Evolutionary conservation across 129 eudicot genomes (phyloP).

Genomic region (Oenanthe sinensis): DNA sequence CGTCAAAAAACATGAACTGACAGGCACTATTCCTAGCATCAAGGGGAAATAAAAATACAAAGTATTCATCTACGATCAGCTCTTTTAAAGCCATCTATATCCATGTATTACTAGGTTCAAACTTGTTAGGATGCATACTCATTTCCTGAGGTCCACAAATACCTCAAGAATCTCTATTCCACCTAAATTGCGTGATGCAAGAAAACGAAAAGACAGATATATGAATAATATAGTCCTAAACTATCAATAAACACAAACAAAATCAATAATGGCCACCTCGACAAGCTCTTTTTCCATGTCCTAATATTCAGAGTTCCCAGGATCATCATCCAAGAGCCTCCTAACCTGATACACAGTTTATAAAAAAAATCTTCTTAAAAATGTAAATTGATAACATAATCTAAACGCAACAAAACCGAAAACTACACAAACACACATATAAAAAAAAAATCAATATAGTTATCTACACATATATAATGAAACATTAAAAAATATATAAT

Average conservation of each 20-base stretch:
- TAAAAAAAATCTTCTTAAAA: constrained; percentile 4
- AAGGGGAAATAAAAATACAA: not conserved
- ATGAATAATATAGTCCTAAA: too few species aligned
- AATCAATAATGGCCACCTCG: constrained; percentile 54
- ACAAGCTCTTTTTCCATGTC: constrained; percentile 92
- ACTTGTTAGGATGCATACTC: not conserved
- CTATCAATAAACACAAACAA: not conserved
- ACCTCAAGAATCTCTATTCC: not conserved
- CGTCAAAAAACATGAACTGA: not conserved
- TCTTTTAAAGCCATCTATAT: not conserved
- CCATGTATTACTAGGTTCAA: not conserved
- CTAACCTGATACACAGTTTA: constrained; percentile 43
- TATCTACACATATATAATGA: too few species aligned
- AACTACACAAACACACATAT: not conserved
- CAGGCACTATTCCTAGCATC: not conserved
- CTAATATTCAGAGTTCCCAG: constrained; percentile 66
- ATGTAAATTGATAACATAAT: not conserved
- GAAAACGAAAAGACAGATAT: not conserved
- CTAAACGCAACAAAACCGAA: too few species aligned
- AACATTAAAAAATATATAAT: too few species aligned
- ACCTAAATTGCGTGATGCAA: not conserved
- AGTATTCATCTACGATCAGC: not conserved
- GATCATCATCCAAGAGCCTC: constrained; percentile 72
- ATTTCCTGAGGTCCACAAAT: not conserved
- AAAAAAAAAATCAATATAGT: too few species aligned